phyloP scores from a whole-genome alignment of 306 rosid species.

The Casuarina glauca region DNA sequence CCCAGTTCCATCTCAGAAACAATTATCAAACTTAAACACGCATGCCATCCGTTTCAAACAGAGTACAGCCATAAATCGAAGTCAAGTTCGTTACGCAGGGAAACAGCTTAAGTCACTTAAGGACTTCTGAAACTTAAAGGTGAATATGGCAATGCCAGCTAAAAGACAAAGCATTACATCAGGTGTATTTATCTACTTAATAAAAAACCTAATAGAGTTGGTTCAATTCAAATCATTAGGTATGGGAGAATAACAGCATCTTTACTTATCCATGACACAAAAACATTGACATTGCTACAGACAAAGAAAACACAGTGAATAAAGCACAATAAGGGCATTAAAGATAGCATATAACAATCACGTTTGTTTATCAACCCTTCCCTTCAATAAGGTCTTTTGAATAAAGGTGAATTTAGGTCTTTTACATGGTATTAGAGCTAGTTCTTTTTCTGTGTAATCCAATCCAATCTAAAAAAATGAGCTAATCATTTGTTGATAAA shows the following conservation, averaged over 20 bases:
- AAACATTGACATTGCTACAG: not conserved
- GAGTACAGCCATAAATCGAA: not conserved
- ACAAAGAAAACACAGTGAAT: not conserved
- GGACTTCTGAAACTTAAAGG: not conserved
- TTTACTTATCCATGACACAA: not conserved
- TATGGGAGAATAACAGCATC: not conserved
- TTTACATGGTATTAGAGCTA: too few relatives aligned
- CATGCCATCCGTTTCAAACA: not conserved
- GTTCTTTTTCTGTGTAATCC: too few relatives aligned
- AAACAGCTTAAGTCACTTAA: not conserved
- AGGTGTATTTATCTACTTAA: not conserved
- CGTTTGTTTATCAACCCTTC: too few relatives aligned
- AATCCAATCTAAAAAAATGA: too few relatives aligned
- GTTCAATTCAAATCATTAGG: slow-evolving; percentile 1
- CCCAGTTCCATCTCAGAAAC: not conserved
- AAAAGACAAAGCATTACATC: not conserved
- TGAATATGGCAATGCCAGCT: not conserved
- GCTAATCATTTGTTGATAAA: too few relatives aligned
- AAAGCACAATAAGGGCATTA: not conserved
- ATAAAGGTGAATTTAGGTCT: too few relatives aligned
- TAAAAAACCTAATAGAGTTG: not conserved
- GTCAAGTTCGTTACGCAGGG: not conserved
- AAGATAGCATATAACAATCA: not conserved
- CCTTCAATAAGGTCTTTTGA: too few relatives aligned
- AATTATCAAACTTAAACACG: not conserved